Percentiles rank a stretch among this genome's conserved stretches.
Evolutionary conservation across 305 asterid genomes (phyloP).

Genomic region (Plantago rigida): DNA sequence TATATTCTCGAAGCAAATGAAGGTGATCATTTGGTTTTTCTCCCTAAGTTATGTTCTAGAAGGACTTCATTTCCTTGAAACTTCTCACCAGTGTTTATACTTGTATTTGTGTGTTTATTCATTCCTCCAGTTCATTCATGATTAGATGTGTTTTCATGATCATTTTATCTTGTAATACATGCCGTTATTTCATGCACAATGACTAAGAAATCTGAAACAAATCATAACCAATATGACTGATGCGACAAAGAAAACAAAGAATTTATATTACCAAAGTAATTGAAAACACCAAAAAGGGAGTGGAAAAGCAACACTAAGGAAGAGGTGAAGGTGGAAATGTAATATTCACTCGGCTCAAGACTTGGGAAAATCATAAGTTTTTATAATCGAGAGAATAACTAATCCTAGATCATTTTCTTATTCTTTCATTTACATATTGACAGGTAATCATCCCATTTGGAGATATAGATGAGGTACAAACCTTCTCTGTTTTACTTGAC

Average conservation of each 20-base stretch:
- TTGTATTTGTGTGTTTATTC: no score
- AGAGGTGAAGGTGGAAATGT: not conserved
- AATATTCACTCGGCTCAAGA: not conserved
- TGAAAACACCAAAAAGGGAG: no score
- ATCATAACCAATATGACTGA: not conserved
- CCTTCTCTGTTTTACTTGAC: slow-evolving; percentile 18
- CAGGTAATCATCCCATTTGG: slow-evolving; percentile 86
- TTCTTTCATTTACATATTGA: slow-evolving; percentile 28
- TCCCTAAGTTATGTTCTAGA: slow-evolving; percentile 18
- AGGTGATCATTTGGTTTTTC: slow-evolving; percentile 40
- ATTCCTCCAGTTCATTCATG: no score
- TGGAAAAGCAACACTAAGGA: no score
- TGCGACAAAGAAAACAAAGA: not conserved
- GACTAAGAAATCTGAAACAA: not conserved
- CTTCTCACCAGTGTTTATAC: slow-evolving; percentile 1
- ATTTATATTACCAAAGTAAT: no score
- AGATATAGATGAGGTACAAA: slow-evolving; percentile 80
- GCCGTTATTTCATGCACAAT: not conserved
- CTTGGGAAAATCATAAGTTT: not conserved
- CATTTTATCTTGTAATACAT: not conserved
- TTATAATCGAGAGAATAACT: not conserved
- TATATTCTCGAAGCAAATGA: slow-evolving; percentile 88
- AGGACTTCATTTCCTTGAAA: not conserved
- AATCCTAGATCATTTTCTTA: slow-evolving; percentile 25
- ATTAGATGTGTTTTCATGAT: not conserved